Conservation (phyloP, 352 stramenopile species). For the Pythium insidiosum region DNA sequence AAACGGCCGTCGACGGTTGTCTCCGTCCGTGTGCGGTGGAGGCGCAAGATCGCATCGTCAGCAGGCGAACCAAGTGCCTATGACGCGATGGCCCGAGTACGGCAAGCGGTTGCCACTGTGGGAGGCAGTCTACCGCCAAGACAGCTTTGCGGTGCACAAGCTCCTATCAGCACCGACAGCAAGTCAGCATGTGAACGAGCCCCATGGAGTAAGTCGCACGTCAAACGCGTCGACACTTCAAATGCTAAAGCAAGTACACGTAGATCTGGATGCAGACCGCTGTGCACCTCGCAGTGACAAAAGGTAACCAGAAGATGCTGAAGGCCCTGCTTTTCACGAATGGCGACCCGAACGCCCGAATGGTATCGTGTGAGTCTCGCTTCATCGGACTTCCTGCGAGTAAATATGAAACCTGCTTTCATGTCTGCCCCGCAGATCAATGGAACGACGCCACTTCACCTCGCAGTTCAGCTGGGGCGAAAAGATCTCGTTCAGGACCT, state of each 20-base stretch:
- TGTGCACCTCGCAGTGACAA: slow-evolving; percentile 41
- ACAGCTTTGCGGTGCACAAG: slow-evolving; percentile 26
- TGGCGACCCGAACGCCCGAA: slow-evolving; percentile 36
- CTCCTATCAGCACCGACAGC: slow-evolving; percentile 19
- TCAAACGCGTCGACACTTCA: too few species aligned
- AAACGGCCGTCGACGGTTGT: too few species aligned
- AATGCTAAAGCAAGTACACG: too few species aligned
- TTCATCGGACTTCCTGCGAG: too few species aligned
- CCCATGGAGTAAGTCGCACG: slow-evolving; percentile 43
- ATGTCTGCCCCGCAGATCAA: too few species aligned
- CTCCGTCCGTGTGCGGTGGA: too few species aligned
- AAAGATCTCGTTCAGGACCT: slow-evolving; percentile 51
- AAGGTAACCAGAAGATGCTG: slow-evolving; percentile 47
- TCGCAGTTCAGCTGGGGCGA: slow-evolving; percentile 36
- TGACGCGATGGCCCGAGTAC: slow-evolving; percentile 31
- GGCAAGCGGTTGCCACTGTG: slow-evolving; percentile 37
- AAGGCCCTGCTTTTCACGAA: slow-evolving; percentile 38
- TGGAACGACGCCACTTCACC: slow-evolving; percentile 48
- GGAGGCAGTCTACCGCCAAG: slow-evolving; percentile 48
- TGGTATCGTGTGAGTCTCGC: slow-evolving; percentile 15
- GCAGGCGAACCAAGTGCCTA: too few species aligned
- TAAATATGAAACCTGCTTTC: too few species aligned
- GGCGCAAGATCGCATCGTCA: too few species aligned
- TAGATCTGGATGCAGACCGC: slow-evolving; percentile 58
- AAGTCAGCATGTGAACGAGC: slow-evolving; percentile 36